A percentile compares a stretch with the other conserved stretches of the same genome.
Evolutionary conservation across 1,139 yeast genomes (phyloP).

Genomic region (Starmera stellimalicola): DNA sequence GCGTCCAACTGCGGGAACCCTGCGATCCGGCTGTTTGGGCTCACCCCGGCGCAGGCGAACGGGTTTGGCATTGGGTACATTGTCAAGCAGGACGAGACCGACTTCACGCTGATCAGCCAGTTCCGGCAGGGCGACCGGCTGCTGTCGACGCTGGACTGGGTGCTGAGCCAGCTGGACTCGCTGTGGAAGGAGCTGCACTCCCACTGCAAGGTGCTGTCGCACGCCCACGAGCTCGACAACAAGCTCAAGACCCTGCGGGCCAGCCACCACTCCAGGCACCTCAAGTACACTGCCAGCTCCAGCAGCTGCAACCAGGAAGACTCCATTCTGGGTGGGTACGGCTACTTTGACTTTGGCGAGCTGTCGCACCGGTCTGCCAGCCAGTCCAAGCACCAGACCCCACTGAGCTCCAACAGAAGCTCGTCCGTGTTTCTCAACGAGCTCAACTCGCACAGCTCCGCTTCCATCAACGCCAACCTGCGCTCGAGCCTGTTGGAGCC

Average conservation of each 20-base stretch:
- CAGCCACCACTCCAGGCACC: not conserved
- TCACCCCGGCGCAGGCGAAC: conserved; percentile 65
- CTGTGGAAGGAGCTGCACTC: conserved; percentile 30
- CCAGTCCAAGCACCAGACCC: conserved; percentile 14
- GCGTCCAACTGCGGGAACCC: conserved; percentile 71
- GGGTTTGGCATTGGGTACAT: conserved; percentile 77
- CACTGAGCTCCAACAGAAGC: conserved; percentile 6
- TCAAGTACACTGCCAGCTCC: not conserved
- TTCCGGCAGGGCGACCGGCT: conserved; percentile 66
- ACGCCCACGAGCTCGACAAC: conserved; percentile 22
- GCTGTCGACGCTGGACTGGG: conserved; percentile 52
- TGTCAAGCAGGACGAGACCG: conserved; percentile 55
- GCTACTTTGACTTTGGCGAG: conserved; percentile 66
- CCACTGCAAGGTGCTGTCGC: conserved; percentile 23
- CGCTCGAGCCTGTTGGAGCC: conserved; percentile 11
- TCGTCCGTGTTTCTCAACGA: not conserved
- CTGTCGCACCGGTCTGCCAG: conserved; percentile 26
- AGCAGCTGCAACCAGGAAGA: conserved; percentile 1
- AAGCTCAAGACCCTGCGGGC: conserved; percentile 11
- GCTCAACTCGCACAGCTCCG: not conserved
- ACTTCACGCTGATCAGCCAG: conserved; percentile 58
- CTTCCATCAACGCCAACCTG: conserved; percentile 13
- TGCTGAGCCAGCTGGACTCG: conserved; percentile 41
- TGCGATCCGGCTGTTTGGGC: conserved; percentile 62
- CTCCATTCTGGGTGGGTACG: conserved; percentile 54